Conservation (phyloP, 345 rosid species). For the Lumnitzera littorea region DNA sequence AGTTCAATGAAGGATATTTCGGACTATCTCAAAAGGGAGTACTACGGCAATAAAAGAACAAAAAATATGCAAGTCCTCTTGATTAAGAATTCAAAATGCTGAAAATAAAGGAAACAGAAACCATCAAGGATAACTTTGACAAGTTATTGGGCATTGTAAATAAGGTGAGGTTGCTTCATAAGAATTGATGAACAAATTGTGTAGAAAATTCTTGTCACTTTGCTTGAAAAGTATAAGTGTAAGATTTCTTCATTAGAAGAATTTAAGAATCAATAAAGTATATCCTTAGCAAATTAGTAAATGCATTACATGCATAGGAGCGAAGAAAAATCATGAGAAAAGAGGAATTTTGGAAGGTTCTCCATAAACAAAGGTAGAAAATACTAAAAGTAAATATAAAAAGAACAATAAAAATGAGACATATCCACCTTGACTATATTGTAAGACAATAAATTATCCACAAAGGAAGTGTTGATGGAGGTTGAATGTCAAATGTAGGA, state of each 20-base stretch:
- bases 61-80: background rate
- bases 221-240: conserved; percentile 7
- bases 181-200: conserved; percentile 7
- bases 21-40: conserved; percentile 6
- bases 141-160: background rate
- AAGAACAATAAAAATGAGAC: background rate
- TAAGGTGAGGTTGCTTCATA: conserved; percentile 5
- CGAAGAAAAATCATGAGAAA: conserved; percentile 7
- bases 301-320: conserved; percentile 8
- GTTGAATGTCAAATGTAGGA: background rate
- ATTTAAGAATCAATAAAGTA: background rate
- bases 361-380: conserved; percentile 2
- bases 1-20: background rate
- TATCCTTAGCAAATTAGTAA: conserved; percentile 4
- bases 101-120: conserved; percentile 2
- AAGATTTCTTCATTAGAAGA: conserved; percentile 8
- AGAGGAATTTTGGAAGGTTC: conserved; percentile 1
- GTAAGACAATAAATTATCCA: conserved; percentile 6
- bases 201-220: conserved; percentile 4
- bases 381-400: background rate
- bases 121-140: conserved; percentile 2
- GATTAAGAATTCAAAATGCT: conserved; percentile 1
- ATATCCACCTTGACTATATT: conserved; percentile 1
- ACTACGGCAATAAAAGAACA: background rate
- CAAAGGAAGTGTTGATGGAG: background rate